Evolutionary conservation across 2,329 filamentous ascomycete species (phyloP).

Genomic region (Mycocentrospora acerina): DNA sequence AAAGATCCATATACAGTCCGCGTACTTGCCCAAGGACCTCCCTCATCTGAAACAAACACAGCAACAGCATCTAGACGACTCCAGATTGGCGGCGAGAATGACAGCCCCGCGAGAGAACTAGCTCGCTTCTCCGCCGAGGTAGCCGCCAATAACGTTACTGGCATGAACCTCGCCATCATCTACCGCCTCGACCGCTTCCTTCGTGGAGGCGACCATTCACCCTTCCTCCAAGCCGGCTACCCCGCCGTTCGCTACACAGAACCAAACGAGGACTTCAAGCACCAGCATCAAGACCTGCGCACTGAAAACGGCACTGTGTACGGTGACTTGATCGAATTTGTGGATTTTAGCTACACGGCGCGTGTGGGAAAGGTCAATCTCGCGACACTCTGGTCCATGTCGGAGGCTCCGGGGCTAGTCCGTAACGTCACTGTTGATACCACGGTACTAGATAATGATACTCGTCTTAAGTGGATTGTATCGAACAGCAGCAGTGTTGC

Average conservation of each 20-base stretch:
- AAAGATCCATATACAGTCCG: slow-evolving; percentile 55
- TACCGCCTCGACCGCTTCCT: slow-evolving; percentile 60
- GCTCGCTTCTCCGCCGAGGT: slow-evolving; percentile 59
- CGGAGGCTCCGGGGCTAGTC: slow-evolving; percentile 54
- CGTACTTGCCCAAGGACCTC: slow-evolving; percentile 56
- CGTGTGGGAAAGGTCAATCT: slow-evolving; percentile 59
- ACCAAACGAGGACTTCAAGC: slow-evolving; percentile 58
- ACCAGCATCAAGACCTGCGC: slow-evolving; percentile 60
- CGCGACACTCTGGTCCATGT: slow-evolving; percentile 56
- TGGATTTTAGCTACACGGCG: slow-evolving; percentile 58
- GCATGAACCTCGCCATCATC: slow-evolving; percentile 59
- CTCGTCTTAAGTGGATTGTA: slow-evolving; percentile 51
- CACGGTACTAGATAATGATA: slow-evolving; percentile 52
- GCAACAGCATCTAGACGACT: slow-evolving; percentile 43
- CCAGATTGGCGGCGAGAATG: slow-evolving; percentile 52
- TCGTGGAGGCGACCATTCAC: slow-evolving; percentile 58
- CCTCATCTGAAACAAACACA: slow-evolving; percentile 45
- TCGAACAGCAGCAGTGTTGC: slow-evolving; percentile 45
- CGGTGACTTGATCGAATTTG: slow-evolving; percentile 58
- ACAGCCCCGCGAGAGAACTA: slow-evolving; percentile 57
- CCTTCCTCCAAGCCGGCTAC: slow-evolving; percentile 59
- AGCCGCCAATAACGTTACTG: slow-evolving; percentile 52
- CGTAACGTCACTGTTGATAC: slow-evolving; percentile 54
- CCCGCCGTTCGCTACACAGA: slow-evolving; percentile 59
- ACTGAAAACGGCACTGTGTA: slow-evolving; percentile 55